These are phyloP conservation scores for Salvia rosmarinus DNA, from an alignment of 257 asterid species.

Conservation along the genomic window DNA sequence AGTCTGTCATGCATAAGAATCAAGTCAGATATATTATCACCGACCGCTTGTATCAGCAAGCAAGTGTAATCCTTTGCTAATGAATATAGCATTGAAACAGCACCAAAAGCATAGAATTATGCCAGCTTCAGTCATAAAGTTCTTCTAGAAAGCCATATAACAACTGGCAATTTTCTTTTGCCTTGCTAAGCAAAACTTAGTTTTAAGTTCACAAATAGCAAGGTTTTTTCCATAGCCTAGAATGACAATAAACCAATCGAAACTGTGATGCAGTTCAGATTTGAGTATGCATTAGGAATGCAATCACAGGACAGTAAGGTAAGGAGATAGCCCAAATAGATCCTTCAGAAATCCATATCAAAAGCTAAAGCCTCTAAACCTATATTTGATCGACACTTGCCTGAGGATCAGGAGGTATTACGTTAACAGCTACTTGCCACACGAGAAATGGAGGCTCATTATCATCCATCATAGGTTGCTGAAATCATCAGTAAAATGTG, in stretches of 20 bases:
- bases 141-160: background rate
- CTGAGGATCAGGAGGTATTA: slow-evolving; percentile 62
- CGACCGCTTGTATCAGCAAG: slow-evolving; percentile 22
- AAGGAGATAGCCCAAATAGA: slow-evolving; percentile 2
- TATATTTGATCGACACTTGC: slow-evolving; percentile 43
- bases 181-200: background rate
- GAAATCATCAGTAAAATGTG: slow-evolving; percentile 14
- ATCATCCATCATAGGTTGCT: slow-evolving; percentile 21
- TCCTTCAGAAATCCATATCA: slow-evolving; percentile 18
- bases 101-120: slow-evolving; percentile 16
- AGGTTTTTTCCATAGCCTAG: slow-evolving; percentile 18
- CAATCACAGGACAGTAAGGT: slow-evolving; percentile 16
- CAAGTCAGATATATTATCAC: slow-evolving; percentile 19
- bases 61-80: background rate
- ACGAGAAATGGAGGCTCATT: slow-evolving; percentile 40
- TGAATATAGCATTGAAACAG: slow-evolving; percentile 12
- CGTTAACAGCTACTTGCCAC: slow-evolving; percentile 68
- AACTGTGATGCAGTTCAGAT: background rate
- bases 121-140: slow-evolving; percentile 1
- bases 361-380: slow-evolving; percentile 20
- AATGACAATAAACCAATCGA: slow-evolving; percentile 17
- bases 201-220: slow-evolving; percentile 14
- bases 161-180: background rate
- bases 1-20: slow-evolving; percentile 46
- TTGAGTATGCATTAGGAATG: slow-evolving; percentile 11